Evolutionary conservation across 768 basidiomycete genomes (phyloP).

Genomic region (Leccinum incarnatum): DNA sequence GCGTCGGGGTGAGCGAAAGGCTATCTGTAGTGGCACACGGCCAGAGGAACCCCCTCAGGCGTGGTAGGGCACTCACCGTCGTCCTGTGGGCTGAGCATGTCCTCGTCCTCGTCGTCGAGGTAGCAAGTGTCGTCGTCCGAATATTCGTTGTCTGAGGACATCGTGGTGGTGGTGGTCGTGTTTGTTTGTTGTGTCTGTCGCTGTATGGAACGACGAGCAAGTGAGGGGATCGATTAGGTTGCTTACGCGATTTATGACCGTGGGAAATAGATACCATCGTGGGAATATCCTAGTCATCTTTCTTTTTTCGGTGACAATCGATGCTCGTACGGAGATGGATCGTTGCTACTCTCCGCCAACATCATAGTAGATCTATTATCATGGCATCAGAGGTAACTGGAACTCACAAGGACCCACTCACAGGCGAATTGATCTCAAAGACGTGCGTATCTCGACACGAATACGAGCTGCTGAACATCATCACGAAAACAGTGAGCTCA

Average conservation of each 20-base stretch:
- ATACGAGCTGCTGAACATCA: conserved; percentile 26
- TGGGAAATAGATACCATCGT: not conserved
- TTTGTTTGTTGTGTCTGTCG: conserved; percentile 5
- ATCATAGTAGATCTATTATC: conserved; percentile 1
- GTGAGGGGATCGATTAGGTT: conserved; percentile 28
- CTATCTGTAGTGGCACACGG: conserved; percentile 18
- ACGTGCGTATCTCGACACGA: conserved; percentile 49
- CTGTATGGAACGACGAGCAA: conserved; percentile 18
- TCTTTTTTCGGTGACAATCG: conserved; percentile 14
- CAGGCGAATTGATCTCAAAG: conserved; percentile 98
- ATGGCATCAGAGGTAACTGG: conserved; percentile 40
- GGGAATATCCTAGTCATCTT: conserved; percentile 8
- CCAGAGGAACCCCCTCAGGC: conserved; percentile 13
- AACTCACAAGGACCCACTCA: conserved; percentile 74
- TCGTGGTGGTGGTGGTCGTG: conserved; percentile 22
- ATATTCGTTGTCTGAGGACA: conserved; percentile 68
- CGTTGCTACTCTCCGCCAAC: conserved; percentile 7
- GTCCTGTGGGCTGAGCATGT: conserved; percentile 59
- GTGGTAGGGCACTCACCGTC: conserved; percentile 39
- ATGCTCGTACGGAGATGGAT: conserved; percentile 28
- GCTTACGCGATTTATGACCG: conserved; percentile 23
- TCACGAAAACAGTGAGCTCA: conserved; percentile 71
- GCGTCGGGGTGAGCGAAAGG: conserved; percentile 20
- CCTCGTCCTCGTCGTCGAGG: conserved; percentile 71
- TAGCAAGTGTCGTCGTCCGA: conserved; percentile 67